Conservation (phyloP, 306 rosid species). For the Phaseolus lunatus region DNA sequence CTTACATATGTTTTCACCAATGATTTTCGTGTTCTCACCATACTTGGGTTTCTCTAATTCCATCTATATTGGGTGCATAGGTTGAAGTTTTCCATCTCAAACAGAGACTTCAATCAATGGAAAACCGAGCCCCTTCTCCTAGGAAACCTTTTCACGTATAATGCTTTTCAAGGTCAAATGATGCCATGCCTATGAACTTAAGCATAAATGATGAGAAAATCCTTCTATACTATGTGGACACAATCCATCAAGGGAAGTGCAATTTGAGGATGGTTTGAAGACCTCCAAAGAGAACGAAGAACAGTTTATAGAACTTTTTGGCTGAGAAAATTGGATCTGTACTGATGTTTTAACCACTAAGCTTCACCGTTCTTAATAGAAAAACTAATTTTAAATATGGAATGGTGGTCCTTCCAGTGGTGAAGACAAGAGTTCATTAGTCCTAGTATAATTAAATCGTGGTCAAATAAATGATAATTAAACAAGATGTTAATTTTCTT, state of each 20-base stretch:
- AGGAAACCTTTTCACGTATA: constrained; percentile 77
- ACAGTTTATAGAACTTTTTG: not conserved
- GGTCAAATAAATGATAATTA: not conserved
- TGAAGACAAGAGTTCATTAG: not conserved
- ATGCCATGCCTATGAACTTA: constrained; percentile 14
- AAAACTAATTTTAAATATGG: not conserved
- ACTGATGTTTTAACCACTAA: not conserved
- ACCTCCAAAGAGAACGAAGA: not conserved
- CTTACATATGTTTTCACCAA: not conserved
- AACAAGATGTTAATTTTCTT: not conserved
- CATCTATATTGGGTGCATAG: constrained; percentile 51
- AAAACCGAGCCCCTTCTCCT: constrained; percentile 85
- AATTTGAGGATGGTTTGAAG: constrained; percentile 26
- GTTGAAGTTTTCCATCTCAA: constrained; percentile 95
- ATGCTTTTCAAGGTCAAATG: constrained; percentile 12
- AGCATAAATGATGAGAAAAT: constrained; percentile 7
- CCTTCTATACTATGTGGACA: constrained; percentile 10
- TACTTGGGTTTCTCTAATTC: constrained; percentile 9
- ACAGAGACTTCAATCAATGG: constrained; percentile 92
- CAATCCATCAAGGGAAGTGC: not conserved
- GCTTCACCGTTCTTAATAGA: not conserved
- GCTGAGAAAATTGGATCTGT: constrained; percentile 34
- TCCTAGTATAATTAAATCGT: not conserved
- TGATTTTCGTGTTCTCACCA: not conserved
- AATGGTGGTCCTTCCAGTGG: not conserved